Evolutionary conservation across 129 eudicot genomes (phyloP).

Genomic region (Apium graveolens): DNA sequence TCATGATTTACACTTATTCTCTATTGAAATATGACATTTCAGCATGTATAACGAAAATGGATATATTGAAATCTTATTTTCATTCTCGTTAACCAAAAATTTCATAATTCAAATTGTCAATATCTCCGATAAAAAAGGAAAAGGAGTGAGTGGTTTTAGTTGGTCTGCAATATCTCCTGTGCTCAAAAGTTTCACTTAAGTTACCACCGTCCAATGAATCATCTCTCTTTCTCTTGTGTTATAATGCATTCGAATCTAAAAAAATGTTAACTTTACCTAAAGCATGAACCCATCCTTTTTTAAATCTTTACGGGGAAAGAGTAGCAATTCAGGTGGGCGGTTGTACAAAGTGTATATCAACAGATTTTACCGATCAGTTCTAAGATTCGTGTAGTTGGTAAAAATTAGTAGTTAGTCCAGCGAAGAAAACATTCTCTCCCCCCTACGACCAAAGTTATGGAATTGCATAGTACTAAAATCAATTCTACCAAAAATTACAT

Average conservation of each 20-base stretch:
- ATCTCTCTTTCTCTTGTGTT: background rate
- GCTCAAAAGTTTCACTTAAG: background rate
- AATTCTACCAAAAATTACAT: too few species aligned
- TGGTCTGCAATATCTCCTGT: background rate
- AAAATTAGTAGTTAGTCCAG: too few species aligned
- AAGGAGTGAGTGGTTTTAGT: background rate
- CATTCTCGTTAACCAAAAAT: too few species aligned
- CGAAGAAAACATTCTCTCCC: too few species aligned
- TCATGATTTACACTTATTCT: too few species aligned
- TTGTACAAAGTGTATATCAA: too few species aligned
- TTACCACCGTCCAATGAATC: background rate
- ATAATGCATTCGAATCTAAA: background rate
- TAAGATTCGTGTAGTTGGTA: background rate
- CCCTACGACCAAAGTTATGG: too few species aligned
- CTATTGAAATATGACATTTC: too few species aligned
- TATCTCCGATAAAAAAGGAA: background rate
- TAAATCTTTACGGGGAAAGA: background rate
- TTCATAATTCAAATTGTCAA: too few species aligned
- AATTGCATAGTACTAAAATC: too few species aligned
- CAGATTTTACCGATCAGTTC: background rate
- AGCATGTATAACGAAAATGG: too few species aligned
- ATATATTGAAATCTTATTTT: too few species aligned
- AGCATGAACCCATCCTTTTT: slow-evolving; percentile 3
- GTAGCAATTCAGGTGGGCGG: background rate
- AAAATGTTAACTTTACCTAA: background rate